A percentile compares a stretch with the other conserved stretches of the same genome.
Conservation (phyloP, 176 grass and related monocot species). For the Musa troglodytarum region DNA sequence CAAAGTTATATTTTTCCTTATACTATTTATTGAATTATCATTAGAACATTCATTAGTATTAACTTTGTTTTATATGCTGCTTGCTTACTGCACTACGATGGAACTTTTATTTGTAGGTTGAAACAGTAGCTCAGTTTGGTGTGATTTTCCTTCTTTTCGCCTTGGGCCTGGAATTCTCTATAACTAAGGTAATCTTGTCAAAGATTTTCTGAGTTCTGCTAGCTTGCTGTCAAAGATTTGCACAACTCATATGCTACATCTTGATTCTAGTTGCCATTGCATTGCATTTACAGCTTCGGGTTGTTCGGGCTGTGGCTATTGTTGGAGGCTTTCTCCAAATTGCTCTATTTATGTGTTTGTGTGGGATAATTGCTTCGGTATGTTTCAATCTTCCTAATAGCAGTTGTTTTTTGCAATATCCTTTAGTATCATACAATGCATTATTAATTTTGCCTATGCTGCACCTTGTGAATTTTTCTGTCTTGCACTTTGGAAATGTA, state of each 20-base stretch:
- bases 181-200: conserved; percentile 58
- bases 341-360: conserved; percentile 92
- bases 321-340: conserved; percentile 94
- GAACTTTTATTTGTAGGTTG: conserved; percentile 46
- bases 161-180: conserved; percentile 92
- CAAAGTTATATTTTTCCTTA: not conserved
- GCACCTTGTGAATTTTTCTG: no score
- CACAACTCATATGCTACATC: not conserved
- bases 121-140: conserved; percentile 99
- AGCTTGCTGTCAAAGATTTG: not conserved
- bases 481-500: no score
- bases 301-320: conserved; percentile 90
- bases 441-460: not conserved
- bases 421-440: not conserved
- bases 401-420: not conserved
- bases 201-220: not conserved
- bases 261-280: not conserved
- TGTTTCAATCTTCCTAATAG: conserved; percentile 1
- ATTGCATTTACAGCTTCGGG: conserved; percentile 62
- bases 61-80: not conserved
- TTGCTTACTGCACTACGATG: not conserved
- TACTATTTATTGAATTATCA: not conserved
- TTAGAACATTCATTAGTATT: not conserved
- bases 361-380: conserved; percentile 94
- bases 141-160: conserved; percentile 99